phyloP scores from a whole-genome alignment of 495 filamentous ascomycete genomes.

The Podospora anserina region DNA sequence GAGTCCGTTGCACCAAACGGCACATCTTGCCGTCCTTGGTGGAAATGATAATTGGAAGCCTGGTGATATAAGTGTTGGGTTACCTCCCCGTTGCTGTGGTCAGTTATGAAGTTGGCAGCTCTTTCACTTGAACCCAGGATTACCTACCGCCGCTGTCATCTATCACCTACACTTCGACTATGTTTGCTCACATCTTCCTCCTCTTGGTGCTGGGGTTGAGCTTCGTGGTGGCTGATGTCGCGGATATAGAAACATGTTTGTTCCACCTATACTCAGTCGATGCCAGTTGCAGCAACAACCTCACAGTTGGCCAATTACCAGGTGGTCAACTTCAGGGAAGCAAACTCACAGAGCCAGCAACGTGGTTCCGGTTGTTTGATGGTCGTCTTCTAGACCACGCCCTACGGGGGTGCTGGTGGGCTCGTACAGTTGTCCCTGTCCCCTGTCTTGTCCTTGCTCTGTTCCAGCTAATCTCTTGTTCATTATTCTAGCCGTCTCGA shows the following conservation, averaged over 20 bases:
- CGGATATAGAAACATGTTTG: not conserved
- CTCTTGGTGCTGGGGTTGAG: slow-evolving; percentile 3
- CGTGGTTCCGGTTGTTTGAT: not conserved
- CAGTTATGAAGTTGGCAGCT: not conserved
- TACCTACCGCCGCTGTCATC: not conserved
- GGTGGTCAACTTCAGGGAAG: slow-evolving; percentile 8
- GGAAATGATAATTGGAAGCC: not conserved
- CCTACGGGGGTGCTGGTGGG: slow-evolving; percentile 18
- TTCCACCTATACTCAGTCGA: not conserved
- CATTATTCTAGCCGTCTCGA: slow-evolving; percentile 1
- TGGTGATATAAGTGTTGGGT: not conserved
- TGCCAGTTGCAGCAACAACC: not conserved
- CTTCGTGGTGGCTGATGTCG: not conserved
- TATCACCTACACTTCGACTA: not conserved
- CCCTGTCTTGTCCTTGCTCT: not conserved
- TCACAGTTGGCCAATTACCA: slow-evolving; percentile 8
- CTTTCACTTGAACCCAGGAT: not conserved
- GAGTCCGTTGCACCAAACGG: not conserved
- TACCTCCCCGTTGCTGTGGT: not conserved
- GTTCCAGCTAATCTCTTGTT: not conserved
- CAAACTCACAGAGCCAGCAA: not conserved
- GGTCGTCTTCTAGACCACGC: slow-evolving; percentile 4
- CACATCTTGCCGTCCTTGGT: not conserved
- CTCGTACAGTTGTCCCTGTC: slow-evolving; percentile 3
- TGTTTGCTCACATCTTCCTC: not conserved